Conservation (phyloP, 176 grass and related monocot genomes). For the Themeda triandra region DNA sequence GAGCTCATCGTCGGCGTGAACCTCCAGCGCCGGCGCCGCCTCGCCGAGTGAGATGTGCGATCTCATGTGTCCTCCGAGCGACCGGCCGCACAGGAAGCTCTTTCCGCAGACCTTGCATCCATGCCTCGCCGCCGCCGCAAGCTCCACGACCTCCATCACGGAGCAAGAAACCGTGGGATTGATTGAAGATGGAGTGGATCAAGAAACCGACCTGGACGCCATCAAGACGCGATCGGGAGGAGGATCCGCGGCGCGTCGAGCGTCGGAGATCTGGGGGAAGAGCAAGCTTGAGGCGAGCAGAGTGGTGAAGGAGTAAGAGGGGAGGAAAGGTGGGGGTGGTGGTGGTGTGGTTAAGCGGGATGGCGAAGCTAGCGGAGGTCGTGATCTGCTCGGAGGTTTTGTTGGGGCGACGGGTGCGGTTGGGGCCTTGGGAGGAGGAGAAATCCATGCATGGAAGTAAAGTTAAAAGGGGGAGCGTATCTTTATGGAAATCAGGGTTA, state of each 20-base stretch:
- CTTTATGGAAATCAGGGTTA: too few species aligned
- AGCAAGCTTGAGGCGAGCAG: conserved; percentile 24
- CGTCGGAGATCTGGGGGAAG: conserved; percentile 2
- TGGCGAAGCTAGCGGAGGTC: conserved; percentile 35
- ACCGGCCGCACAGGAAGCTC: conserved; percentile 54
- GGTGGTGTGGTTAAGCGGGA: conserved; percentile 44
- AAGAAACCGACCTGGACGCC: background rate
- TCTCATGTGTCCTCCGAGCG: conserved; percentile 69
- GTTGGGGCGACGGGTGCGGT: conserved; percentile 52
- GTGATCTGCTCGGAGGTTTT: conserved; percentile 43
- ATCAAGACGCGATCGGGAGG: background rate
- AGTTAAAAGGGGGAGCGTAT: too few species aligned
- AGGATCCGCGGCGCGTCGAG: conserved; percentile 26
- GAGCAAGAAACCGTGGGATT: background rate
- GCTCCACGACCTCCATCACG: conserved; percentile 27
- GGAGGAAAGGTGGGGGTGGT: conserved; percentile 47
- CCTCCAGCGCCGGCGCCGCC: background rate
- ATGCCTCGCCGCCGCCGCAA: conserved; percentile 27
- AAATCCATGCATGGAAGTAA: conserved; percentile 69
- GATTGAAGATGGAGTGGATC: conserved; percentile 9
- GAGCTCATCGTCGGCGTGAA: background rate
- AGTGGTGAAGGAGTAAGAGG: conserved; percentile 47
- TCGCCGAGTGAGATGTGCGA: conserved; percentile 51
- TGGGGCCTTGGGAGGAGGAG: conserved; percentile 29
- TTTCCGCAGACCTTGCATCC: conserved; percentile 62